Evolutionary conservation across 495 filamentous ascomycete genomes (phyloP), one percentile per base, ranked within the genome.

Genomic region (Melanomma pulvis-pyrius): DNA sequence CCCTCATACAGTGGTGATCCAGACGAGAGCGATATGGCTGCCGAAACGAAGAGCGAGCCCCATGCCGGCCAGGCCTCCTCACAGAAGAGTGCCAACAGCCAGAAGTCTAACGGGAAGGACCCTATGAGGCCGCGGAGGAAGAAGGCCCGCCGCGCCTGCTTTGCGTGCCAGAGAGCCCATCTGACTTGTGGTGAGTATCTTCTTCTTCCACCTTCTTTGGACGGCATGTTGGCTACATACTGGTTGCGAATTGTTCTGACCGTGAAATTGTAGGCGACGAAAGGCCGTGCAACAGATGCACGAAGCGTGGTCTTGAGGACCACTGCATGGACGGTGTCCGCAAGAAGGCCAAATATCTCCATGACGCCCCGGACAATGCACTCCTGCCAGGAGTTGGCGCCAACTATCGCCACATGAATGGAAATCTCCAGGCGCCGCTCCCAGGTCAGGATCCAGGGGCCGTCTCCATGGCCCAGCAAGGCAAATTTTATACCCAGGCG

Each of bases 271-370:
- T 72, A 91, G 88, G 88, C 73, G 89, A 92, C 68, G 92, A 98
- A 75, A 83, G 94, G 69, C 94, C 94, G 52, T 98, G 94, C 77
- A 85, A 91, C 71, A 84, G 94, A 73, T 98, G 94, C 78, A 91
- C 97, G 65, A 97, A 97, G 76, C 89, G 93, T 50, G 90, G 91
- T 21, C 84, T 97, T 49, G 90, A 91, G 65, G 91, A 96, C 75
- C 84, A 83, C 41, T 98, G 94, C 75, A 91, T 96, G 74, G 94
- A 98, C 73, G 94, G 94, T 46, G 92, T 97, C 41, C 89, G 94
- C 64, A 98, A 98, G 78, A 98, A 98, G 82, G 94, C 94, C 67
- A 98, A 98, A 76, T 98, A 98, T 79, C 88, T 98, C 51, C 93
- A 97, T 77, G 94, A 97, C 80, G 92, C 93, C 26, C 92, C 93